phyloP scores from a whole-genome alignment of 805 yeast species.

The Wickerhamiella musiphila region DNA sequence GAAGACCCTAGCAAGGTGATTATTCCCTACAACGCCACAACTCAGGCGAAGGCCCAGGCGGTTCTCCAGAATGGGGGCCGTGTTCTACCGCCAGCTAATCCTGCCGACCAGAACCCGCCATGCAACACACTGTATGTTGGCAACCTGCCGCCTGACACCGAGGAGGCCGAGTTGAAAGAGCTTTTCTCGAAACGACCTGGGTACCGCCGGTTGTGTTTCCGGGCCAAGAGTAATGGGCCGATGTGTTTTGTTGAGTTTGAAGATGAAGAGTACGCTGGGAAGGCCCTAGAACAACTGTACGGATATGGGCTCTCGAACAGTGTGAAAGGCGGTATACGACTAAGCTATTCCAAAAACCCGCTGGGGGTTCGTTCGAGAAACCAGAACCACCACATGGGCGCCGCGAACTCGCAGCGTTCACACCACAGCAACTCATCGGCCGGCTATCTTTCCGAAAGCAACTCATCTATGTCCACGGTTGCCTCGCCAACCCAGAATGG shows the following conservation, averaged over 20 bases:
- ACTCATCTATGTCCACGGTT: no score
- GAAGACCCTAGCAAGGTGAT: conserved; percentile 13
- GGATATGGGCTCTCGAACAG: conserved; percentile 82
- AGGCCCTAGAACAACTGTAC: conserved; percentile 83
- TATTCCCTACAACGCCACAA: conserved; percentile 19
- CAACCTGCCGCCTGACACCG: conserved; percentile 90
- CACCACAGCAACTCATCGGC: not conserved
- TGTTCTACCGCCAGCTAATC: conserved; percentile 48
- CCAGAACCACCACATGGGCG: conserved; percentile 17
- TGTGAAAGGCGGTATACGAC: conserved; percentile 84
- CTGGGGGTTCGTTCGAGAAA: conserved; percentile 92
- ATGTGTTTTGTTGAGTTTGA: conserved; percentile 99
- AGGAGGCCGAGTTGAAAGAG: conserved; percentile 78
- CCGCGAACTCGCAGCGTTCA: not conserved
- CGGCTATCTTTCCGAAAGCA: no score
- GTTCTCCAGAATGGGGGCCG: conserved; percentile 24
- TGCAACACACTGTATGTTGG: conserved; percentile 96
- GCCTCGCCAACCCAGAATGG: no score
- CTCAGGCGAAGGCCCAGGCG: conserved; percentile 20
- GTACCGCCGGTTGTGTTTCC: conserved; percentile 77
- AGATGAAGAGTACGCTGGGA: conserved; percentile 82
- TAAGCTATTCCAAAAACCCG: conserved; percentile 91
- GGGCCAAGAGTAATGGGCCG: conserved; percentile 79
- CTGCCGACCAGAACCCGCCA: conserved; percentile 98
- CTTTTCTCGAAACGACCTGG: conserved; percentile 81